phyloP scores from a whole-genome alignment of 805 yeast species.

The Maudiozyma barnettii region DNA sequence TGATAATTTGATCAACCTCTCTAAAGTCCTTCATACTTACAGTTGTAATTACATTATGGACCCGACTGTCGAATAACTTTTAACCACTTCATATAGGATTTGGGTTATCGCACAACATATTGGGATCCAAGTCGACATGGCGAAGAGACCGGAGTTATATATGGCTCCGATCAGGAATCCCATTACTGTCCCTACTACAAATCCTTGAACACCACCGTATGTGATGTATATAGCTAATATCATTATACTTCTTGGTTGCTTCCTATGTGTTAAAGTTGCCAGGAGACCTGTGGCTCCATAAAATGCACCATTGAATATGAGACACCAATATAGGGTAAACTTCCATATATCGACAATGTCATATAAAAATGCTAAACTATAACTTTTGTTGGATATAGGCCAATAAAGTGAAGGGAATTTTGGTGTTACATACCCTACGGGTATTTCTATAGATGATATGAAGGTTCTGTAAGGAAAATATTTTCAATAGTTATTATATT shows the following conservation, averaged over 20 bases:
- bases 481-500: background rate
- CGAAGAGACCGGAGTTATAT: slow-evolving; percentile 69
- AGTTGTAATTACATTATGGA: slow-evolving; percentile 10
- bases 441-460: slow-evolving; percentile 44
- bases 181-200: slow-evolving; percentile 62
- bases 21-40: too few relatives aligned
- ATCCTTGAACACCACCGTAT: slow-evolving; percentile 54
- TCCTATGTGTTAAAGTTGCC: slow-evolving; percentile 45
- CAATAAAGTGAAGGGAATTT: slow-evolving; percentile 70
- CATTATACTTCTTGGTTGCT: slow-evolving; percentile 31
- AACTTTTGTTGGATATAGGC: slow-evolving; percentile 42
- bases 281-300: slow-evolving; percentile 56
- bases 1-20: too few relatives aligned
- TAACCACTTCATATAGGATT: slow-evolving; percentile 54
- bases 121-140: slow-evolving; percentile 95
- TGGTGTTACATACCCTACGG: slow-evolving; percentile 77
- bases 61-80: slow-evolving; percentile 28
- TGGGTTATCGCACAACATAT: slow-evolving; percentile 67
- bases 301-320: slow-evolving; percentile 55
- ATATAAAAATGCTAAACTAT: slow-evolving; percentile 49
- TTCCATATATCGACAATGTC: slow-evolving; percentile 65
- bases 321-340: slow-evolving; percentile 74
- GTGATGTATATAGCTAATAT: slow-evolving; percentile 40
- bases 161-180: slow-evolving; percentile 70
- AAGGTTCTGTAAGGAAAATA: slow-evolving; percentile 22